Percentiles rank a stretch among this genome's conserved stretches.
Conservation (phyloP, 345 rosid genomes). For the Firmiana major region DNA sequence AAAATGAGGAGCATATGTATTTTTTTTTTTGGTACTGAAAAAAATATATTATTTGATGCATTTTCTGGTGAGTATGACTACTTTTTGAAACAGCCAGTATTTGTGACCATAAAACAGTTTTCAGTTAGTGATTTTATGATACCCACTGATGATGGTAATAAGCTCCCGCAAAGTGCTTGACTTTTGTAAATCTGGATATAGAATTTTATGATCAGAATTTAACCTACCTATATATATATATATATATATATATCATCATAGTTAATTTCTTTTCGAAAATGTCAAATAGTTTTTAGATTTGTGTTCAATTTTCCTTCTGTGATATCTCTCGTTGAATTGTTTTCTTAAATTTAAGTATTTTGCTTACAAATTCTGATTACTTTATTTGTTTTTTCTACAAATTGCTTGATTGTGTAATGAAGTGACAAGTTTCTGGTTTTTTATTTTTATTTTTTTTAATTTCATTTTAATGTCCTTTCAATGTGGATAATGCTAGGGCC, state of each 20-base stretch:
- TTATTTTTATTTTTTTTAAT: slow-evolving; percentile 14
- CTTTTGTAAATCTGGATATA: background rate
- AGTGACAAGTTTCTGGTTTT: background rate
- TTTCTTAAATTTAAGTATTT: background rate
- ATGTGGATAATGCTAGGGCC: slow-evolving; percentile 73
- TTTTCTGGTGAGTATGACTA: background rate
- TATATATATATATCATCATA: too few relatives aligned
- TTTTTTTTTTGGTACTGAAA: background rate
- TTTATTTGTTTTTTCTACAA: background rate
- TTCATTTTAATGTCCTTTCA: slow-evolving; percentile 18
- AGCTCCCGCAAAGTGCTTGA: background rate
- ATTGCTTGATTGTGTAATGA: background rate
- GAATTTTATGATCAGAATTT: background rate
- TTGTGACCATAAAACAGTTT: background rate
- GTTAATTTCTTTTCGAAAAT: background rate
- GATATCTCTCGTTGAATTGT: background rate
- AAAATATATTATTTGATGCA: background rate
- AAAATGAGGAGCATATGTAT: background rate
- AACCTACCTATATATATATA: background rate
- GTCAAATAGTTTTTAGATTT: background rate
- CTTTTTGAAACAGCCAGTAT: background rate
- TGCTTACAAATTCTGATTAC: background rate
- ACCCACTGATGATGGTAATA: background rate
- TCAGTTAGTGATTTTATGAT: background rate
- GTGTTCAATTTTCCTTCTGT: background rate